Evolutionary conservation across 2,329 filamentous ascomycete genomes (phyloP).

Genomic region (Diaporthe capsici): DNA sequence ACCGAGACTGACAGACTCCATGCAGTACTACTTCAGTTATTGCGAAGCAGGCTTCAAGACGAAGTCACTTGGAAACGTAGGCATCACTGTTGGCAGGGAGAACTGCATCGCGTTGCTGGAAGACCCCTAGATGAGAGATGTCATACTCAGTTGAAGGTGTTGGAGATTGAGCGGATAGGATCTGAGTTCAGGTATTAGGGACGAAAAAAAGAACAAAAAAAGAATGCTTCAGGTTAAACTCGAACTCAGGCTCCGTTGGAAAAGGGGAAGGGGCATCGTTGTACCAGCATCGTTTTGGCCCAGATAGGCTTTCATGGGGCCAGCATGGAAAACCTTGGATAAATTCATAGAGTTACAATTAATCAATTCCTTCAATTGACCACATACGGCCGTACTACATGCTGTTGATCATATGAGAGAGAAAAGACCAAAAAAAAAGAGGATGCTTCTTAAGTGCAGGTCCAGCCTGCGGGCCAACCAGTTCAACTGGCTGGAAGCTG

Average conservation of each 20-base stretch:
- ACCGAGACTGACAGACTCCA: not conserved
- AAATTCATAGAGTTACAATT: not conserved
- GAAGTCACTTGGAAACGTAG: slow-evolving; percentile 36
- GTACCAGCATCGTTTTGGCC: not conserved
- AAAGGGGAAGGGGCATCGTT: not conserved
- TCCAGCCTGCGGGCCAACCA: slow-evolving; percentile 25
- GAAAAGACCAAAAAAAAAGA: not conserved
- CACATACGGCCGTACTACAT: not conserved
- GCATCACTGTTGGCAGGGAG: slow-evolving; percentile 40
- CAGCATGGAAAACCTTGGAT: not conserved
- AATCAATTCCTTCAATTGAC: no score
- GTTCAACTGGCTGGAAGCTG: slow-evolving; percentile 23
- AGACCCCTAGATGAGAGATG: not conserved
- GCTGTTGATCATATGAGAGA: not conserved
- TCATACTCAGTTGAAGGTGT: not conserved
- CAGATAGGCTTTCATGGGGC: no score
- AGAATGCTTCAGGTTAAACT: not conserved
- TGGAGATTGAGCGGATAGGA: not conserved
- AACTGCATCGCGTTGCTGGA: slow-evolving; percentile 36
- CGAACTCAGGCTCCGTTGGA: not conserved
- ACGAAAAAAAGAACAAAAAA: not conserved
- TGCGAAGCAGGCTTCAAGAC: slow-evolving; percentile 40
- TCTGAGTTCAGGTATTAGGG: not conserved
- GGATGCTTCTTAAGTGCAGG: slow-evolving; percentile 5
- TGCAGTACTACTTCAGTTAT: slow-evolving; percentile 40